A percentile compares a stretch with the other conserved stretches of the same genome.
Evolutionary conservation across 1,139 yeast genomes (phyloP).

Genomic region (Groenewaldozyma sp.): DNA sequence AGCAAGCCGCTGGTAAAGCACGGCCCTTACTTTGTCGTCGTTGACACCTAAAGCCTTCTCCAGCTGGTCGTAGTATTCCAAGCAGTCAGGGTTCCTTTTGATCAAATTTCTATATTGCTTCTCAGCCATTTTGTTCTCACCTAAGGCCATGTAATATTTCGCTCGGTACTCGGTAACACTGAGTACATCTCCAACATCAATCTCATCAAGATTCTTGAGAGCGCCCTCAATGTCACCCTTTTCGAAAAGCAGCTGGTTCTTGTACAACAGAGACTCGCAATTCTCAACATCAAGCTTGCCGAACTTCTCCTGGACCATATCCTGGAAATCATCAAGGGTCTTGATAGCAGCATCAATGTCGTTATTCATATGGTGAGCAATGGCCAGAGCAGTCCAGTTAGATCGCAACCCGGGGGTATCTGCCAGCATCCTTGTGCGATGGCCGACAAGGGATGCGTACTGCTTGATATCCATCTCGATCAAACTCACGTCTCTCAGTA

Average conservation of each 20-base stretch:
- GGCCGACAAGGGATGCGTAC: conserved; percentile 48
- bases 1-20: conserved; percentile 53
- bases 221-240: conserved; percentile 59
- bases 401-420: conserved; percentile 78
- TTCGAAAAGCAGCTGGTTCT: conserved; percentile 55
- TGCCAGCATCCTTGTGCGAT: conserved; percentile 64
- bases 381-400: conserved; percentile 85
- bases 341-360: conserved; percentile 61
- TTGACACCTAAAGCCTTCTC: conserved; percentile 49
- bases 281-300: conserved; percentile 55
- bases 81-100: conserved; percentile 80
- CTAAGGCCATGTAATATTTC: conserved; percentile 41
- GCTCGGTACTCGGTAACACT: conserved; percentile 63
- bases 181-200: conserved; percentile 55
- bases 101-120: conserved; percentile 58
- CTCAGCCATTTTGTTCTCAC: conserved; percentile 51
- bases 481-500: conserved; percentile 72
- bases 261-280: conserved; percentile 70
- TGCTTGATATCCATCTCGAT: conserved; percentile 77
- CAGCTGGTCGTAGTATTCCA: conserved; percentile 52
- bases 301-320: conserved; percentile 54
- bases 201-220: conserved; percentile 46
- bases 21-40: conserved; percentile 20
- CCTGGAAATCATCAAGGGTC: conserved; percentile 67
- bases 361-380: conserved; percentile 70